Evolutionary conservation across 2,329 filamentous ascomycete species (phyloP).

Genomic region (Cordyceps militaris): DNA sequence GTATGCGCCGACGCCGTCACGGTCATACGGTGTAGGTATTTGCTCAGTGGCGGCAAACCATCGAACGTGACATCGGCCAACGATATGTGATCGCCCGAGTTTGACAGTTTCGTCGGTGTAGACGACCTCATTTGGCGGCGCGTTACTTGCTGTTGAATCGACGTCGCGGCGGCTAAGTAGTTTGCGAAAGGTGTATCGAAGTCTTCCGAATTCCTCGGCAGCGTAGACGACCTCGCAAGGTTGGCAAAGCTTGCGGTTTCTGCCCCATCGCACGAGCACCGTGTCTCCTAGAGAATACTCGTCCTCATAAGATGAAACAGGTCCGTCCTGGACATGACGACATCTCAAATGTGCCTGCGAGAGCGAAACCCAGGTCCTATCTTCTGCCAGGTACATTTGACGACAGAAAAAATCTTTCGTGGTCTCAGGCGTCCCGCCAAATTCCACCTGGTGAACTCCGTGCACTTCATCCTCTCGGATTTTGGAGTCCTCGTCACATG

Average conservation of each 20-base stretch:
- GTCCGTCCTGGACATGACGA: constrained; percentile 23
- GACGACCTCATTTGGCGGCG: constrained; percentile 51
- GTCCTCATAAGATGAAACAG: constrained; percentile 9
- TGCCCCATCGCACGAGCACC: constrained; percentile 38
- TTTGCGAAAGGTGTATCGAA: constrained; percentile 38
- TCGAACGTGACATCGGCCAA: constrained; percentile 53
- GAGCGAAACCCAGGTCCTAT: constrained; percentile 57
- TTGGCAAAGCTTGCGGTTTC: constrained; percentile 38
- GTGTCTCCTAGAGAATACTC: constrained; percentile 50
- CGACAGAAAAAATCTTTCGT: constrained; percentile 57
- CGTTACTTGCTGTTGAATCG: constrained; percentile 23
- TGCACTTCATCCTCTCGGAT: constrained; percentile 50
- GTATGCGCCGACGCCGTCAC: constrained; percentile 56
- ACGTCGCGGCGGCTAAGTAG: constrained; percentile 43
- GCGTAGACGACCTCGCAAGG: constrained; percentile 51
- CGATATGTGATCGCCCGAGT: constrained; percentile 35
- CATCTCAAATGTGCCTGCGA: constrained; percentile 49
- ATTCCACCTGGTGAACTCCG: constrained; percentile 50
- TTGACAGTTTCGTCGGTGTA: constrained; percentile 41
- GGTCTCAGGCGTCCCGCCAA: constrained; percentile 43
- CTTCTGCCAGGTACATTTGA: constrained; percentile 56
- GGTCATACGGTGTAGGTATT: constrained; percentile 58
- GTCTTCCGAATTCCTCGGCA: constrained; percentile 20
- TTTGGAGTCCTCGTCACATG: constrained; percentile 45
- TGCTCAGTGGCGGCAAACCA: constrained; percentile 38